These are phyloP conservation scores for Hyaloperonospora arabidopsidis DNA, from an alignment of 352 stramenopile species.

Conservation along the genomic window DNA sequence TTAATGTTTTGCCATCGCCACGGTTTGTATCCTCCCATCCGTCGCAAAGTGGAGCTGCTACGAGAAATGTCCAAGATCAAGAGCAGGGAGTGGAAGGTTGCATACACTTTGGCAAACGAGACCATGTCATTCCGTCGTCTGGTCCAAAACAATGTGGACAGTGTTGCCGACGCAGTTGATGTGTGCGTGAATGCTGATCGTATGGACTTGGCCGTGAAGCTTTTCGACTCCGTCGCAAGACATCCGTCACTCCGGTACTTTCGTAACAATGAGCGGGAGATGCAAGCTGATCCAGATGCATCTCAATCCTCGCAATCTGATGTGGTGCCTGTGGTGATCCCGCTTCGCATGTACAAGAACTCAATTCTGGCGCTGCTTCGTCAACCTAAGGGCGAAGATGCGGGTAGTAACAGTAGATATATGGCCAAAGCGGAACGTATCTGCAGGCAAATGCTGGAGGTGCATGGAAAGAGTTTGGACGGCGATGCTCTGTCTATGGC, in stretches of 20 bases:
- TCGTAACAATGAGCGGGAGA: constrained; percentile 18
- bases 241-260: constrained; percentile 39
- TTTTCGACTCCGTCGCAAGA: constrained; percentile 43
- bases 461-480: constrained; percentile 40
- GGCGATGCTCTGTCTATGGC: constrained; percentile 65
- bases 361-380: constrained; percentile 48
- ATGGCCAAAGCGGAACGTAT: constrained; percentile 54
- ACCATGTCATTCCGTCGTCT: constrained; percentile 66
- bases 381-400: constrained; percentile 18
- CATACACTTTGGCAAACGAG: constrained; percentile 61
- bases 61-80: constrained; percentile 25
- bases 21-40: constrained; percentile 51
- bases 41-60: constrained; percentile 56
- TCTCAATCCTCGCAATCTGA: constrained; percentile 10
- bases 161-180: constrained; percentile 58
- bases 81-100: constrained; percentile 61
- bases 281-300: constrained; percentile 12
- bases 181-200: constrained; percentile 48
- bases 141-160: constrained; percentile 55
- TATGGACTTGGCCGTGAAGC: constrained; percentile 43
- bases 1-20: constrained; percentile 40
- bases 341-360: constrained; percentile 65
- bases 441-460: constrained; percentile 63
- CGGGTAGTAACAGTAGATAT: constrained; percentile 11
- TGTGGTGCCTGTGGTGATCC: constrained; percentile 23